These are phyloP conservation scores for Kernera saxatilis DNA, from an alignment of 345 rosid species.

Conservation along the genomic window DNA sequence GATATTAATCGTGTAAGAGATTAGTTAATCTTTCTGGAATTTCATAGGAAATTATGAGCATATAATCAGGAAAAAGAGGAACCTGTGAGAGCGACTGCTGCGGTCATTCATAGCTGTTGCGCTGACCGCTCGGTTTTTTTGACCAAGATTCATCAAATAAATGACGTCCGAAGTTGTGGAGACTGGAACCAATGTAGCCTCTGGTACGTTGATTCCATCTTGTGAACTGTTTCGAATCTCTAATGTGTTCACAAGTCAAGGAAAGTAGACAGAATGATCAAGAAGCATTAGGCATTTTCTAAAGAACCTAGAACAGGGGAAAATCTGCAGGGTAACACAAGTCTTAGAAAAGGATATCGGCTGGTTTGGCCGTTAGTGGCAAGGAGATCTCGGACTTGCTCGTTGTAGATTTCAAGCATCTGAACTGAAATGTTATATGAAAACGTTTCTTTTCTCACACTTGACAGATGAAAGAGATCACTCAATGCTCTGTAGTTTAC, in stretches of 20 bases:
- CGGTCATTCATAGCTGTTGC: conserved; percentile 92
- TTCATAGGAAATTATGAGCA: background rate
- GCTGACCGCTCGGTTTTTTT: conserved; percentile 74
- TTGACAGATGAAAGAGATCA: conserved; percentile 70
- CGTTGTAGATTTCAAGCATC: conserved; percentile 97
- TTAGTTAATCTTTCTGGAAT: background rate
- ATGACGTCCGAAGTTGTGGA: conserved; percentile 82
- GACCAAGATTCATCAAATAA: conserved; percentile 83
- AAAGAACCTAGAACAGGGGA: background rate
- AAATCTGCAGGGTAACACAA: background rate
- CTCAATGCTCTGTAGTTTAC: conserved; percentile 91
- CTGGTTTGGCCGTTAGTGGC: conserved; percentile 59
- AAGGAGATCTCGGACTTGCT: conserved; percentile 97
- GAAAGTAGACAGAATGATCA: background rate
- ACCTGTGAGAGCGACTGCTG: conserved; percentile 99
- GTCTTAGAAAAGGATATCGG: conserved; percentile 56
- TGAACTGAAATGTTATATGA: conserved; percentile 71
- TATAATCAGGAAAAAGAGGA: background rate
- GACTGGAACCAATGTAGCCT: conserved; percentile 74
- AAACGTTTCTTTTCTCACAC: conserved; percentile 59
- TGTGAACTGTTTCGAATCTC: conserved; percentile 93
- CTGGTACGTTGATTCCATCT: conserved; percentile 89
- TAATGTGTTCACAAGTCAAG: conserved; percentile 61
- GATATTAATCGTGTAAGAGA: conserved; percentile 20
- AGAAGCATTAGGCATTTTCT: background rate